phyloP scores from a whole-genome alignment of 805 yeast genomes.

The Lipomyces sp. region DNA sequence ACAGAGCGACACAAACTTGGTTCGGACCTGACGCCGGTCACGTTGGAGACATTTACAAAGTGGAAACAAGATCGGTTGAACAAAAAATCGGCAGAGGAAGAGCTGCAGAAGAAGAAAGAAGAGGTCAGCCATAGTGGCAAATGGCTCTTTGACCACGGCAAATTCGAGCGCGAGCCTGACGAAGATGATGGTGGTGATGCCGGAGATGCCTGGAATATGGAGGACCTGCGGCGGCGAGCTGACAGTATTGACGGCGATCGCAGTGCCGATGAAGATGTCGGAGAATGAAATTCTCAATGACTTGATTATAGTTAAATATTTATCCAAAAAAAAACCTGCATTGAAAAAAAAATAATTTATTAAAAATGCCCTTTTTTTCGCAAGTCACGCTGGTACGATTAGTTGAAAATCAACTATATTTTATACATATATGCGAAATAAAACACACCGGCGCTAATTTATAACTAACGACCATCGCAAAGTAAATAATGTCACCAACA shows the following conservation, averaged over 20 bases:
- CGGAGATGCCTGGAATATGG: conserved; percentile 46
- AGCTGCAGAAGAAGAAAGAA: conserved; percentile 53
- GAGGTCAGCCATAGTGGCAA: conserved; percentile 33
- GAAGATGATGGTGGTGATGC: conserved; percentile 39
- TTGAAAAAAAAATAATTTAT: neutral
- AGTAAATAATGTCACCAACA: neutral
- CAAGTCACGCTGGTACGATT: neutral
- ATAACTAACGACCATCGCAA: neutral
- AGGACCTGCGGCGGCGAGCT: conserved; percentile 46
- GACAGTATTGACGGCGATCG: conserved; percentile 37
- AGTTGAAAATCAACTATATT: neutral
- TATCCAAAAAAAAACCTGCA: conserved; percentile 3
- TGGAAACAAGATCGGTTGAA: conserved; percentile 80
- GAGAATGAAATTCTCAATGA: neutral
- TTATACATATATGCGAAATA: conserved; percentile 1
- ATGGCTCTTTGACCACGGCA: conserved; percentile 49
- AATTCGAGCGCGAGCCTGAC: conserved; percentile 43
- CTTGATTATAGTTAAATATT: neutral
- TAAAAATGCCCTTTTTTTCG: no score
- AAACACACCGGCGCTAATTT: neutral
- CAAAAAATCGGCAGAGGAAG: conserved; percentile 53
- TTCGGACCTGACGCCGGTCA: conserved; percentile 77
- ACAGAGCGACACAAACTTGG: conserved; percentile 88
- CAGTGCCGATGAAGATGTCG: conserved; percentile 22
- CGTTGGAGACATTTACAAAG: conserved; percentile 71